Base-by-base conservation (phyloP, 768 basidiomycete species). In the Tulasnella sp. region DNA sequence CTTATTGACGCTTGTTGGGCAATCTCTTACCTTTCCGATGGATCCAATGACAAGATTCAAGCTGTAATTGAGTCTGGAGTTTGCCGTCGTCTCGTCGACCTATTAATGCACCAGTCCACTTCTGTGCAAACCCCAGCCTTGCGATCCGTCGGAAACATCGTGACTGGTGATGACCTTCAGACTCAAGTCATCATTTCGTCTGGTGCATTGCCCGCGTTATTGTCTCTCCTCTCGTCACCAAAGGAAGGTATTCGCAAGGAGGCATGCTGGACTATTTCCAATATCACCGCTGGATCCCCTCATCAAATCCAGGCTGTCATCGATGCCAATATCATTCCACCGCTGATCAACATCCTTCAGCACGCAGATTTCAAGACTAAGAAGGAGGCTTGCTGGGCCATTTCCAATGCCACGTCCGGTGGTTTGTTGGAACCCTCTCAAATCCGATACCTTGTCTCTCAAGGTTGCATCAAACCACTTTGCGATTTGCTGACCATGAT, bases 1-100 rank as follows among this genome's bases (percentile, higher is more conserved):
- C 71, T 99, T 61, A 99, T 99, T 62, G 95, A 99, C 65, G 95
- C 95, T 12, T 99, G 95, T 73, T 99, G 95, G 95, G 95, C 95
- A 24, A 93, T 99, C 66, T 96, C 92, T 34, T 99, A 99, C 69
- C 81, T 99, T 33, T 98, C 93, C 1, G 95, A 99, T 65, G 95
- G 95, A 43, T 86, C 91, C 29, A 95, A 95, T 63, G 95, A 99
- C 72, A 99, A 99, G 73, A 99, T 99, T 53, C 95, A 99, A 66
- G 95, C 95, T 28, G 95, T 99, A 52, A 98, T 99, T 60, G 93
- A 98, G 68, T 88, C 87, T 16, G 95, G 93, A 27, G 93, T 99
- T 42, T 95, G 92, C 70, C 79, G 95, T 65, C 81, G 95, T 60
- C 79, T 99, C 56, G 95, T 99, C 29, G 95, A 99, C 63, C 75